Conservation (phyloP, 2,329 filamentous ascomycete species). For the Cladosporium phlei region DNA sequence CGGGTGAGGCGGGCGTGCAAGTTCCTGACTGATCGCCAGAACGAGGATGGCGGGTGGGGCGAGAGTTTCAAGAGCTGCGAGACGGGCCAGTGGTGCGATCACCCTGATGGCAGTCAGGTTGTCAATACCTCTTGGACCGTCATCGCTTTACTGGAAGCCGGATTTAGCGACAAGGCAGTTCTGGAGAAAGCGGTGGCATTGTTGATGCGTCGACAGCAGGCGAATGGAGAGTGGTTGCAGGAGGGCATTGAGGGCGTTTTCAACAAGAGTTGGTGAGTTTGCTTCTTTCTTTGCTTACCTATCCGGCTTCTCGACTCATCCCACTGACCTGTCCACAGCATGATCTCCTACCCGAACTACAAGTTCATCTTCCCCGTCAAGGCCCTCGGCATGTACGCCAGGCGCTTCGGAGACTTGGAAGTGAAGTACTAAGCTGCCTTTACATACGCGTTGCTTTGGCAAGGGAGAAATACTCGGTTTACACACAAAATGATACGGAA, state of each 20-base stretch:
- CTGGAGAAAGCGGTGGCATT: constrained; percentile 71
- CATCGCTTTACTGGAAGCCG: constrained; percentile 75
- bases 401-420: constrained; percentile 56
- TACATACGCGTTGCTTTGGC: too few relatives aligned
- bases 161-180: constrained; percentile 69
- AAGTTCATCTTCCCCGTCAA: constrained; percentile 95
- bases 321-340: too few relatives aligned
- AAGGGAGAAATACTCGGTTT: neutral
- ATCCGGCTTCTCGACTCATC: too few relatives aligned
- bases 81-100: constrained; percentile 67
- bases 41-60: constrained; percentile 89
- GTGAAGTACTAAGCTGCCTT: neutral
- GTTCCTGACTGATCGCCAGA: constrained; percentile 80
- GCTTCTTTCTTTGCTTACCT: too few relatives aligned
- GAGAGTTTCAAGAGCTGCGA: constrained; percentile 89
- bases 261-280: constrained; percentile 82
- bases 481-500: neutral
- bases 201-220: constrained; percentile 78
- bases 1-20: constrained; percentile 71
- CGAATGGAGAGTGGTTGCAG: constrained; percentile 90
- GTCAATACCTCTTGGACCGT: constrained; percentile 86
- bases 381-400: constrained; percentile 83
- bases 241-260: constrained; percentile 97
- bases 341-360: constrained; percentile 99
- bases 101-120: constrained; percentile 71